Evolutionary conservation across 1,139 yeast genomes (phyloP).

Genomic region (Taphrina deformans): DNA sequence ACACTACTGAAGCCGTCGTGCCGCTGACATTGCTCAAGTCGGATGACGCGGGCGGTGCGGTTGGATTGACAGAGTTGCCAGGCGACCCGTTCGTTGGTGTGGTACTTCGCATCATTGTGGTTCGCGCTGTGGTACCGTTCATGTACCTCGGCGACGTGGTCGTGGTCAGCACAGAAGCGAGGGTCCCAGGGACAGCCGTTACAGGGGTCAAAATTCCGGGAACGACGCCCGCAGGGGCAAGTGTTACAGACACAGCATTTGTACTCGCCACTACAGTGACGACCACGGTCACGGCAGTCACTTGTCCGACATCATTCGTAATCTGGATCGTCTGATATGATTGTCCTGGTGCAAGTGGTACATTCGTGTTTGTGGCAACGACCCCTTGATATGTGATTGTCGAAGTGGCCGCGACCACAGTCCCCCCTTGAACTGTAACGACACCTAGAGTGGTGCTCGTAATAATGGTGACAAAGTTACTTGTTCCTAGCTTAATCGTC

Average conservation of each 20-base stretch:
- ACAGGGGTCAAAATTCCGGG: not conserved
- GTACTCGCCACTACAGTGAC: conserved; percentile 11
- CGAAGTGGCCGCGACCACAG: conserved; percentile 8
- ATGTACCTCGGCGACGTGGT: not conserved
- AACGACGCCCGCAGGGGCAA: not conserved
- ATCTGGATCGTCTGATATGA: conserved; percentile 6
- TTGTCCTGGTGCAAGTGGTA: conserved; percentile 19
- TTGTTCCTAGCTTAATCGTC: conserved; percentile 6
- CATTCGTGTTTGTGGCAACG: conserved; percentile 28
- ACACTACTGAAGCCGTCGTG: not conserved
- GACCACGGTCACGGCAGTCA: not conserved
- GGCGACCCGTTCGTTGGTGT: not conserved
- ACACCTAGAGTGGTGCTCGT: conserved; percentile 32
- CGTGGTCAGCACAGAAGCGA: too few relatives aligned
- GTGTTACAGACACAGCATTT: too few relatives aligned
- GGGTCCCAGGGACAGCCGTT: not conserved
- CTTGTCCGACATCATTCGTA: not conserved
- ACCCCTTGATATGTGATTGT: not conserved
- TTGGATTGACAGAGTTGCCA: not conserved
- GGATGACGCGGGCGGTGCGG: not conserved
- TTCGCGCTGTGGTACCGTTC: not conserved
- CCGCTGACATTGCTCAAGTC: not conserved
- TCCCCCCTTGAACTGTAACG: conserved; percentile 15
- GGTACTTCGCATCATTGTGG: not conserved
- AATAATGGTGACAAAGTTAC: conserved; percentile 22